These are phyloP conservation scores for Urochloa ruziziensis DNA, from an alignment of 176 grass and related monocot genomes.

Conservation along the genomic window DNA sequence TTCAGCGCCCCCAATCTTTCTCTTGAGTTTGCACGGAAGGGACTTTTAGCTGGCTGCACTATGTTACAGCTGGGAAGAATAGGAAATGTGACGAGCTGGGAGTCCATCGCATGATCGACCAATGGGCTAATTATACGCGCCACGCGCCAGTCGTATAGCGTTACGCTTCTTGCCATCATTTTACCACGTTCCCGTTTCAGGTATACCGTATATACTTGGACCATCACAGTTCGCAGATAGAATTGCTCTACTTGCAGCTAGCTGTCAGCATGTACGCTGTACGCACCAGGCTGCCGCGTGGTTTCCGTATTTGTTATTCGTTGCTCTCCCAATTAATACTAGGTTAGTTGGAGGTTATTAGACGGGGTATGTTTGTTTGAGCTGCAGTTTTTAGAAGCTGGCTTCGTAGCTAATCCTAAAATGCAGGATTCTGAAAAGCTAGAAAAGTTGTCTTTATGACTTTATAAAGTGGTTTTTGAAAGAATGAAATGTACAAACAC, in stretches of 20 bases:
- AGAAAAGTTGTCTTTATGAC: too few relatives aligned
- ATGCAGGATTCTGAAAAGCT: too few relatives aligned
- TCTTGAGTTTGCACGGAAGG: not conserved
- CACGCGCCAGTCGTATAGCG: not conserved
- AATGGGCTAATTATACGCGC: too few relatives aligned
- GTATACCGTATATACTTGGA: not conserved
- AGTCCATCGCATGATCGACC: not conserved
- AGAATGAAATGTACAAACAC: too few relatives aligned
- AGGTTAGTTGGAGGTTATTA: too few relatives aligned
- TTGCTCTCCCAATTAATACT: not conserved
- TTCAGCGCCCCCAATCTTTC: not conserved
- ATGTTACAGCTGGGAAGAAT: not conserved
- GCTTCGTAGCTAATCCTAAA: too few relatives aligned
- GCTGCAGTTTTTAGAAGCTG: too few relatives aligned
- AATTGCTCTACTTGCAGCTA: not conserved
- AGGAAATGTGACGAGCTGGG: not conserved
- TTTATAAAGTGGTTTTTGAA: too few relatives aligned
- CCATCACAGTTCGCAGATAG: not conserved
- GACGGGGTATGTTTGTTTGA: too few relatives aligned
- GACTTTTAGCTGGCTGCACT: not conserved
- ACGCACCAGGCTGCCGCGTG: not conserved
- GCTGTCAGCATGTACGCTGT: slow-evolving; percentile 18
- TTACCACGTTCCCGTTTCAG: not conserved
- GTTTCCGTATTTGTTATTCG: not conserved
- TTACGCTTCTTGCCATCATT: not conserved